phyloP scores from a whole-genome alignment of 2,329 filamentous ascomycete genomes.

The Clonostachys rhizophaga region DNA sequence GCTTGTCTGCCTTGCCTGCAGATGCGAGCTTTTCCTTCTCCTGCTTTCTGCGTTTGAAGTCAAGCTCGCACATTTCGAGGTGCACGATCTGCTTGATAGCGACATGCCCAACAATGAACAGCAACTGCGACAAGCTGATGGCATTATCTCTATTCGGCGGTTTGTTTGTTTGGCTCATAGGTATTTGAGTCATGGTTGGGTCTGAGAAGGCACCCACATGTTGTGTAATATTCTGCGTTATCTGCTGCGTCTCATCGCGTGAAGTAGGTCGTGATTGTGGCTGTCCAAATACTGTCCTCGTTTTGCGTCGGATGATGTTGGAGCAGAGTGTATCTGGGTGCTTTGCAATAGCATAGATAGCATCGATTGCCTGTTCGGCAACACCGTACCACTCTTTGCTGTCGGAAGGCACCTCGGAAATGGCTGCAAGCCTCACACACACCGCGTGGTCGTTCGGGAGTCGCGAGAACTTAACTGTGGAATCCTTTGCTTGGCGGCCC shows the following conservation, averaged over 20 bases:
- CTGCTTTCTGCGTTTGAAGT: constrained; percentile 95
- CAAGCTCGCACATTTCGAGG: constrained; percentile 91
- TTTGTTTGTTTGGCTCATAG: constrained; percentile 19
- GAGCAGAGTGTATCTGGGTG: constrained; percentile 93
- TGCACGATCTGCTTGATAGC: constrained; percentile 99
- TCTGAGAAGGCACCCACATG: constrained; percentile 16
- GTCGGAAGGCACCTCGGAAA: constrained; percentile 80
- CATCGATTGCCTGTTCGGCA: constrained; percentile 91
- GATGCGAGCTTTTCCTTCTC: constrained; percentile 70
- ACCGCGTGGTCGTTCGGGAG: constrained; percentile 91
- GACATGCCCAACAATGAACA: constrained; percentile 94
- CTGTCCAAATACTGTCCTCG: constrained; percentile 68
- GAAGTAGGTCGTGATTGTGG: constrained; percentile 31
- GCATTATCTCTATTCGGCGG: constrained; percentile 61
- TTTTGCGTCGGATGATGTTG: constrained; percentile 83
- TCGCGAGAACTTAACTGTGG: constrained; percentile 64
- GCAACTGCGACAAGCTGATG: constrained; percentile 77
- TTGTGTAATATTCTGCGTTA: constrained; percentile 4
- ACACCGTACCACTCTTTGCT: constrained; percentile 96
- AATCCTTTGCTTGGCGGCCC: constrained; percentile 74
- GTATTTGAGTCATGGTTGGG: constrained; percentile 22
- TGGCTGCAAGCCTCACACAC: constrained; percentile 71
- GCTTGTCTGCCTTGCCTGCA: constrained; percentile 42
- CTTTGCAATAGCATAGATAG: constrained; percentile 90
- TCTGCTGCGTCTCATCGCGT: constrained; percentile 19